phyloP scores from a whole-genome alignment of 2,329 filamentous ascomycete genomes.

The Clarireedia hainanense region DNA sequence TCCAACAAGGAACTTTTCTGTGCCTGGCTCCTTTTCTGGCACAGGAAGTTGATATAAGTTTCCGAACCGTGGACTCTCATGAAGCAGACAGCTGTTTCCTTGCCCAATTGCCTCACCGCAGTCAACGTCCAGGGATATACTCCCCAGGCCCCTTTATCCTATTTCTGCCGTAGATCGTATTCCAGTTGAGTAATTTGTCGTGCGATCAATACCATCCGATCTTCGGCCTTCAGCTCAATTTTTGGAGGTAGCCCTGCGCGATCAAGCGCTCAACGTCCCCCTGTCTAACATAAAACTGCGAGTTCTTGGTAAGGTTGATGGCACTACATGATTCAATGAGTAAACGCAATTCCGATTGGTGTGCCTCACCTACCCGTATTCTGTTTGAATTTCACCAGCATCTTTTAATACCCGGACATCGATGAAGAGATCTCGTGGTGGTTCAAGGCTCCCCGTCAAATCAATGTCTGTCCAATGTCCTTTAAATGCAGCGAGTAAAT shows the following conservation, averaged over 20 bases:
- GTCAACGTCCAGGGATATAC: neutral
- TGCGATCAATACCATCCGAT: neutral
- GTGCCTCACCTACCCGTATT: conserved; percentile 71
- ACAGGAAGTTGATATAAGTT: too few species aligned
- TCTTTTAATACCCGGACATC: conserved; percentile 94
- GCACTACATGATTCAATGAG: conserved; percentile 46
- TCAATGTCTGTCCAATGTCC: conserved; percentile 98
- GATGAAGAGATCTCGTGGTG: conserved; percentile 92
- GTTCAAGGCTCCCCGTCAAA: conserved; percentile 85
- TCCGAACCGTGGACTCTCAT: too few species aligned
- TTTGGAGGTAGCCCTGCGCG: conserved; percentile 88
- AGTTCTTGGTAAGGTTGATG: conserved; percentile 95
- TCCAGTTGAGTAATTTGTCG: neutral
- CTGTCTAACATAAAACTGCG: conserved; percentile 93
- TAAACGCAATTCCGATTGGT: conserved; percentile 5
- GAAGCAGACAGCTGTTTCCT: neutral
- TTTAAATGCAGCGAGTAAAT: conserved; percentile 91
- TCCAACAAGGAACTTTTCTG: too few species aligned
- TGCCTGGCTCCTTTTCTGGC: too few species aligned
- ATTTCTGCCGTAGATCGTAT: neutral
- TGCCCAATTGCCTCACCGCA: neutral
- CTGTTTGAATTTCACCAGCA: conserved; percentile 96
- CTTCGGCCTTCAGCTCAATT: conserved; percentile 56
- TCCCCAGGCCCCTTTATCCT: neutral
- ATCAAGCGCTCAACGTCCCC: conserved; percentile 94